Percentiles rank a stretch among this genome's conserved stretches.
Conservation (phyloP, 2,329 filamentous ascomycete genomes). For the Aspergillus versicolor region DNA sequence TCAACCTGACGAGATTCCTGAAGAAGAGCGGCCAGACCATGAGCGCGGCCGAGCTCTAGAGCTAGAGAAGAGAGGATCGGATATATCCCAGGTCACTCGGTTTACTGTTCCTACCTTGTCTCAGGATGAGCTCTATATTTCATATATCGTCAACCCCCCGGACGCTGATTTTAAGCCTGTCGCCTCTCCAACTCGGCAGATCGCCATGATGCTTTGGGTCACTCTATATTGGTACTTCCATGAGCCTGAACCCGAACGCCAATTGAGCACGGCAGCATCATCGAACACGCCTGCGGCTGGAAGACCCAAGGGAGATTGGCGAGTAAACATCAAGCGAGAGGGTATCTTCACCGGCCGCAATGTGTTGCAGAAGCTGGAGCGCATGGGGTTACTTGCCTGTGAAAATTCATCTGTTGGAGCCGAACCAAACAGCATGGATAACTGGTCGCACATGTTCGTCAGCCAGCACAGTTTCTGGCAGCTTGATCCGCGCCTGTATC, state of each 20-base stretch:
- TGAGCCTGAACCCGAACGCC: conserved; percentile 69
- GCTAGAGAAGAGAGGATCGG: conserved; percentile 20
- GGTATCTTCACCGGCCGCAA: conserved; percentile 85
- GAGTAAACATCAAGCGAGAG: conserved; percentile 77
- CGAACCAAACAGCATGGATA: conserved; percentile 56
- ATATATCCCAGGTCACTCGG: conserved; percentile 41
- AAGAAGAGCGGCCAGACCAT: conserved; percentile 8
- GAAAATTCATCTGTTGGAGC: conserved; percentile 74
- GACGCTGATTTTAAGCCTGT: conserved; percentile 76
- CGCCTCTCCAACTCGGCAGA: conserved; percentile 78
- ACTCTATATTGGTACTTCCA: conserved; percentile 98
- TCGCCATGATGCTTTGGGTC: conserved; percentile 96
- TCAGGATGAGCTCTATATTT: conserved; percentile 84
- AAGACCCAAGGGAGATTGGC: conserved; percentile 81
- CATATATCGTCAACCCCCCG: conserved; percentile 82
- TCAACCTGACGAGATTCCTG: conserved; percentile 36
- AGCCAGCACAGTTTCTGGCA: conserved; percentile 87
- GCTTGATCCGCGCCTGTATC: conserved; percentile 78
- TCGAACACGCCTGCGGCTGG: conserved; percentile 66
- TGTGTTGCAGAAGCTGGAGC: conserved; percentile 83
- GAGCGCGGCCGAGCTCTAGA: conserved; percentile 16
- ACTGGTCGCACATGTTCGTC: conserved; percentile 80
- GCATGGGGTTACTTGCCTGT: conserved; percentile 81
- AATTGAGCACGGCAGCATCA: conserved; percentile 63
- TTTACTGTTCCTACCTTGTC: conserved; percentile 73